Evolutionary conservation across 2,329 filamentous ascomycete species (phyloP), one percentile per base, ranked within the genome.

Genomic region (Byssothecium circinans): DNA sequence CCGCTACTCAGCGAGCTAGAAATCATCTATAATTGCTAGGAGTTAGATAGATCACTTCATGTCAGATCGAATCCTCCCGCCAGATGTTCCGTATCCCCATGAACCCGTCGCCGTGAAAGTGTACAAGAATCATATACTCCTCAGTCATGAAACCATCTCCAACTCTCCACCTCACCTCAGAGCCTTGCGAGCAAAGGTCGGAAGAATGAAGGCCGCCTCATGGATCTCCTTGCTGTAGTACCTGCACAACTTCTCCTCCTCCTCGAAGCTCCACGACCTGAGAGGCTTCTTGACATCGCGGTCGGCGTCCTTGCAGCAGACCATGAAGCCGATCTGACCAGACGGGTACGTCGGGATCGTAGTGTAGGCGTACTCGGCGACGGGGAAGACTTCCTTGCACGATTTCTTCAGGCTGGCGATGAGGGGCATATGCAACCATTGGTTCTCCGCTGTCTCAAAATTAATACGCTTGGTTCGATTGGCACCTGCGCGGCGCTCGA

Each of bases 281-380:
- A 96, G 70, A 44, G 94, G 94, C 75, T 86, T 88, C 74, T 83
- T 89, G 71, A 97, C 82, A 76, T 99, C 83, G 73, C 86, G 84
- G 70, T 76, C 84, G 72, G 85, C 79, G 72, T 97, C 92, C 85
- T 99, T 97, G 86, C 82, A 89, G 86, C 94, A 97, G 71, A 99
- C 89, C 91, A 99, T 96, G 86, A 99, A 99, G 72, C 94, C 94
- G 69, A 99, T 99, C 81, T 99, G 94, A 72, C 94, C 94, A 47
- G 90, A 95, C 60, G 94, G 94, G 81, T 99, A 99, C 71, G 94
- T 99, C 50, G 94, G 94, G 75, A 99, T 99, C 67, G 92, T 97
- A 69, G 92, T 97, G 84, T 96, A 99, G 65, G 89, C 94, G 79
- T 97, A 99, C 79, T 99, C 94, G 74, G 88, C 94, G 55, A 89